Evolutionary conservation across 768 basidiomycete genomes (phyloP).

Genomic region (Russula griseocarnosa): DNA sequence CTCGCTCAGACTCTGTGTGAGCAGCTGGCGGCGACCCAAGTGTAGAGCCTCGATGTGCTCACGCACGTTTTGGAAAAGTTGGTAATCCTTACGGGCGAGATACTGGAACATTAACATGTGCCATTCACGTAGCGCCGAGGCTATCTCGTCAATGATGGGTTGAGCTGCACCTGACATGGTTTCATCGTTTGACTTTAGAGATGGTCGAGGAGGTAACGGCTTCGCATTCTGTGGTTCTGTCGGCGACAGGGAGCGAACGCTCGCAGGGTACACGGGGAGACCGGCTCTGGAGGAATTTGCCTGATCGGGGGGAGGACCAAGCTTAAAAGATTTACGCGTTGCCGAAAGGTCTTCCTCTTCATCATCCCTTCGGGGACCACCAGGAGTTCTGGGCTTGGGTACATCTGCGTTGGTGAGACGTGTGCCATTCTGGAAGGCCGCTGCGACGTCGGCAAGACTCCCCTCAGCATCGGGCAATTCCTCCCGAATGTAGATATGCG

Average conservation of each 20-base stretch:
- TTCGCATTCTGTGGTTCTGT: slow-evolving; percentile 62
- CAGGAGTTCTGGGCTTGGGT: slow-evolving; percentile 43
- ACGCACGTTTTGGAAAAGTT: slow-evolving; percentile 78
- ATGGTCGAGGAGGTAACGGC: slow-evolving; percentile 83
- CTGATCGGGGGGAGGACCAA: slow-evolving; percentile 71
- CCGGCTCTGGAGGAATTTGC: slow-evolving; percentile 68
- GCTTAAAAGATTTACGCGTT: slow-evolving; percentile 60
- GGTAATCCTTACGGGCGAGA: slow-evolving; percentile 84
- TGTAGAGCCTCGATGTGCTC: slow-evolving; percentile 90
- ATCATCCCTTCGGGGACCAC: slow-evolving; percentile 61
- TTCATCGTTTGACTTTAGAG: slow-evolving; percentile 93
- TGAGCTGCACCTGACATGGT: slow-evolving; percentile 77
- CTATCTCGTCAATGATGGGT: slow-evolving; percentile 96
- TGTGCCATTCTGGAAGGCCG: slow-evolving; percentile 43
- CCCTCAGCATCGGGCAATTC: slow-evolving; percentile 86
- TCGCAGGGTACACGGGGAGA: slow-evolving; percentile 67
- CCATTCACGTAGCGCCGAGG: slow-evolving; percentile 95
- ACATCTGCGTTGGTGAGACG: slow-evolving; percentile 40
- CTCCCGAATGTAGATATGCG: slow-evolving; percentile 83
- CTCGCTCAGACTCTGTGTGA: slow-evolving; percentile 78
- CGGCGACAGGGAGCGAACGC: slow-evolving; percentile 62
- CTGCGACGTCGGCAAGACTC: slow-evolving; percentile 70
- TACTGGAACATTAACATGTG: slow-evolving; percentile 88
- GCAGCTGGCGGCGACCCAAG: slow-evolving; percentile 83
- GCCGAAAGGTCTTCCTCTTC: slow-evolving; percentile 52